Percentiles rank a stretch among this genome's conserved stretches.
phyloP scores from a whole-genome alignment of 495 filamentous ascomycete genomes.

The Penicillium pancosmium region DNA sequence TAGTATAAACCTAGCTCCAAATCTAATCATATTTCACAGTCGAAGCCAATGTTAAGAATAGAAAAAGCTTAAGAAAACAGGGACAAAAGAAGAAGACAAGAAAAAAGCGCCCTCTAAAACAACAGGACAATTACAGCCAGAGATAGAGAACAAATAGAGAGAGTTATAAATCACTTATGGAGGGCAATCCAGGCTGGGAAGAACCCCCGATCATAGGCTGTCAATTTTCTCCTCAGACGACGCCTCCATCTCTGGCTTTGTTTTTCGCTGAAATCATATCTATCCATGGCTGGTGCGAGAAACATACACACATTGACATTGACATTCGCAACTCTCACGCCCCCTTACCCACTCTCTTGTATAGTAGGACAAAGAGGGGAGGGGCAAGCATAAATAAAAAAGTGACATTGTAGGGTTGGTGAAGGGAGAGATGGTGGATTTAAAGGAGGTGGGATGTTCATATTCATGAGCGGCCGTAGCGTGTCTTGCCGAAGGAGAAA shows the following conservation, averaged over 20 bases:
- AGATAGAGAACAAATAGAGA: conserved; percentile 8
- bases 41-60: conserved; percentile 9
- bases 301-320: conserved; percentile 24
- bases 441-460: conserved; percentile 13
- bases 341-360: neutral
- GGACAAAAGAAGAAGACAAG: conserved; percentile 10
- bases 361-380: neutral
- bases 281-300: conserved; percentile 17
- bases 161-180: neutral
- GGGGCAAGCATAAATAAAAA: conserved; percentile 12
- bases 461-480: conserved; percentile 59
- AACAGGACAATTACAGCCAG: conserved; percentile 24
- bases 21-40: conserved; percentile 37
- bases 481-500: conserved; percentile 89
- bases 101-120: conserved; percentile 19
- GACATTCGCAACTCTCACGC: conserved; percentile 7
- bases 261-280: conserved; percentile 22
- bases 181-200: neutral
- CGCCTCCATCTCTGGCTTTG: conserved; percentile 7
- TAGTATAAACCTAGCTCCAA: conserved; percentile 17
- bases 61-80: conserved; percentile 9
- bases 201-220: neutral
- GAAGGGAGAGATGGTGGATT: neutral
- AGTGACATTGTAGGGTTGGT: neutral
- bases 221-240: conserved; percentile 2